A percentile compares a stretch with the other conserved stretches of the same genome.
These are phyloP conservation scores for Mycena capillaripes DNA, from an alignment of 768 basidiomycete species.

Conservation along the genomic window DNA sequence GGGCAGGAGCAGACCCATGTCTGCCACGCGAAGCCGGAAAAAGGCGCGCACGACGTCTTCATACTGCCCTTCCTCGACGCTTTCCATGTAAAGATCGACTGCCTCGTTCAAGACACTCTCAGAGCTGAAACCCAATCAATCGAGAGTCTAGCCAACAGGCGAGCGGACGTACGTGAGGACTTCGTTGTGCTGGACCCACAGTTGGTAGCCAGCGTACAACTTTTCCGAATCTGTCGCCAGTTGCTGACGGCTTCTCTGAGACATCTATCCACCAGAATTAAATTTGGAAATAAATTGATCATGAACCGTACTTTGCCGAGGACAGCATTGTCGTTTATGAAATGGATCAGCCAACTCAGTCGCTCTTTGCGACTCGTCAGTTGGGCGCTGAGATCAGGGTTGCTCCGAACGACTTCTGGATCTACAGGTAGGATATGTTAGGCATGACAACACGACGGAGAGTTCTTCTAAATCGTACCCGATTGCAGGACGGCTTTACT, in stretches of 20 bases:
- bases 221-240: conserved; percentile 90
- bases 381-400: conserved; percentile 87
- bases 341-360: conserved; percentile 87
- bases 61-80: conserved; percentile 65
- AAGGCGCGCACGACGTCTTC: conserved; percentile 89
- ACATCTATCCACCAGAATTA: conserved; percentile 66
- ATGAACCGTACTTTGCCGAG: conserved; percentile 73
- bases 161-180: conserved; percentile 65
- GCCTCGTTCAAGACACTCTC: conserved; percentile 82
- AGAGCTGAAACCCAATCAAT: conserved; percentile 9
- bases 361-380: conserved; percentile 81
- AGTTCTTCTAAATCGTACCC: conserved; percentile 55
- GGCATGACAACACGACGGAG: neutral
- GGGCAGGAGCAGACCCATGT: conserved; percentile 78
- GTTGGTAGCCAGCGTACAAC: conserved; percentile 81
- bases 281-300: neutral
- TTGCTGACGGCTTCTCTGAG: conserved; percentile 81
- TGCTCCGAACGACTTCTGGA: conserved; percentile 74
- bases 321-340: conserved; percentile 90
- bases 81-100: conserved; percentile 77
- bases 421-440: conserved; percentile 55
- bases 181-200: conserved; percentile 86
- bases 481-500: conserved; percentile 81
- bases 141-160: neutral
- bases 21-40: conserved; percentile 77